phyloP scores from a whole-genome alignment of 2,329 filamentous ascomycete genomes.

The Gyromitra esculenta region DNA sequence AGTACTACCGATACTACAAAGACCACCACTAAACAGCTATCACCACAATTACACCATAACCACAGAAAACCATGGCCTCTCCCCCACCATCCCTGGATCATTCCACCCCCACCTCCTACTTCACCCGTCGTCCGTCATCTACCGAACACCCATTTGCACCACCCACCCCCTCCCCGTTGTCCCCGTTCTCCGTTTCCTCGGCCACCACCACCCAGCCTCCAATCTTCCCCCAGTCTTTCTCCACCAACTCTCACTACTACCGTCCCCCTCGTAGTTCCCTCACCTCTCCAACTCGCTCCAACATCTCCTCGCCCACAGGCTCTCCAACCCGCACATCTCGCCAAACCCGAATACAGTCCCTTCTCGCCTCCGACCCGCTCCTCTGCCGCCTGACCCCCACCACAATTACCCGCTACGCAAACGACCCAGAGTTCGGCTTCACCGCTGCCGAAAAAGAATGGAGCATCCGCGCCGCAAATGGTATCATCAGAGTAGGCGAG shows the following conservation, averaged over 20 bases:
- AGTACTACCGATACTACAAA: background rate
- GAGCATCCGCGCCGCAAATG: conserved; percentile 74
- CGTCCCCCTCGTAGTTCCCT: conserved; percentile 48
- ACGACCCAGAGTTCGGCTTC: conserved; percentile 54
- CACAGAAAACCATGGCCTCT: conserved; percentile 27
- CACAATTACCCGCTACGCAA: conserved; percentile 55
- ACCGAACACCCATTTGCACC: conserved; percentile 42
- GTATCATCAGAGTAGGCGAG: conserved; percentile 75
- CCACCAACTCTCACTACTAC: conserved; percentile 49
- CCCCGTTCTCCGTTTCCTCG: conserved; percentile 20
- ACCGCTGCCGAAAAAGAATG: conserved; percentile 71
- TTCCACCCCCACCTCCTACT: conserved; percentile 13
- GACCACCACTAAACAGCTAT: background rate
- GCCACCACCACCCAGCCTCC: conserved; percentile 3
- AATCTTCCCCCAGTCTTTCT: conserved; percentile 1
- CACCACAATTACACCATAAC: conserved; percentile 7
- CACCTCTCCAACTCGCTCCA: conserved; percentile 51
- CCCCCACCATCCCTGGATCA: conserved; percentile 23
- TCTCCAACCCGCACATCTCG: conserved; percentile 52
- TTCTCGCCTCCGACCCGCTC: conserved; percentile 55
- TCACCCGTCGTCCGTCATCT: conserved; percentile 18
- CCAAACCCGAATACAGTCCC: conserved; percentile 47
- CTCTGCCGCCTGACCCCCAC: conserved; percentile 56
- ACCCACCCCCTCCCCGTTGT: conserved; percentile 45
- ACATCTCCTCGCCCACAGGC: conserved; percentile 51